A percentile compares a stretch with the other conserved stretches of the same genome.
These are phyloP conservation scores for Candida neerlandica DNA, from an alignment of 1,139 yeast genomes.

Conservation along the genomic window DNA sequence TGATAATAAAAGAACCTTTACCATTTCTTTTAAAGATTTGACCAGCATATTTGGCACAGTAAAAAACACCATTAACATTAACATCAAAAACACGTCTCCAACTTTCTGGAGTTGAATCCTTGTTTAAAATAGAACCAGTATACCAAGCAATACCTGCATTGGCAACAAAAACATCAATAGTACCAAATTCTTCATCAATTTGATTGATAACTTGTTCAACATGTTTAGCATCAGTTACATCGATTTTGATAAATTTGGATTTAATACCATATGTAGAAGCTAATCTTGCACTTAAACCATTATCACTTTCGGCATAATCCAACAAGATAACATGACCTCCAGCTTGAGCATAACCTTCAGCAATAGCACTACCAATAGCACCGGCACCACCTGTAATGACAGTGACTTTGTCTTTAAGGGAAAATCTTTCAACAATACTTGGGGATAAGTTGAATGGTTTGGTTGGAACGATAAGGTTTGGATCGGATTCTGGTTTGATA, in stretches of 20 bases:
- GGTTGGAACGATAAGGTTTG: conserved; percentile 23
- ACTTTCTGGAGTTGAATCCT: conserved; percentile 44
- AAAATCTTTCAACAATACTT: conserved; percentile 50
- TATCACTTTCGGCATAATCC: conserved; percentile 55
- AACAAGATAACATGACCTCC: conserved; percentile 81
- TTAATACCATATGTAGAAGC: conserved; percentile 59
- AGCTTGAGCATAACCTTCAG: conserved; percentile 80
- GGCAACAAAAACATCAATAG: conserved; percentile 79
- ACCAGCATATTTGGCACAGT: conserved; percentile 60
- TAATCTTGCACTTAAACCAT: conserved; percentile 49
- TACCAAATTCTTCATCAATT: conserved; percentile 65
- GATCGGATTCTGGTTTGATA: conserved; percentile 27
- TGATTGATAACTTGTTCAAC: conserved; percentile 57
- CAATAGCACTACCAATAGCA: conserved; percentile 80
- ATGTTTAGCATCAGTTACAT: conserved; percentile 58
- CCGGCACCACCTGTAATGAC: conserved; percentile 81
- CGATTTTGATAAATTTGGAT: conserved; percentile 67
- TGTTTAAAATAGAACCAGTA: conserved; percentile 67
- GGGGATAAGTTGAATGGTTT: conserved; percentile 25
- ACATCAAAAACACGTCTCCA: conserved; percentile 55
- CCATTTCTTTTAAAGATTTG: conserved; percentile 49
- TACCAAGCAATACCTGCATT: conserved; percentile 89
- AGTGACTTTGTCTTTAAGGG: conserved; percentile 75
- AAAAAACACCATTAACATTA: conserved; percentile 59
- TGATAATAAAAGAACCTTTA: conserved; percentile 58